Base-by-base conservation (phyloP, 345 rosid species). In the Leavenworthia alabamica region DNA sequence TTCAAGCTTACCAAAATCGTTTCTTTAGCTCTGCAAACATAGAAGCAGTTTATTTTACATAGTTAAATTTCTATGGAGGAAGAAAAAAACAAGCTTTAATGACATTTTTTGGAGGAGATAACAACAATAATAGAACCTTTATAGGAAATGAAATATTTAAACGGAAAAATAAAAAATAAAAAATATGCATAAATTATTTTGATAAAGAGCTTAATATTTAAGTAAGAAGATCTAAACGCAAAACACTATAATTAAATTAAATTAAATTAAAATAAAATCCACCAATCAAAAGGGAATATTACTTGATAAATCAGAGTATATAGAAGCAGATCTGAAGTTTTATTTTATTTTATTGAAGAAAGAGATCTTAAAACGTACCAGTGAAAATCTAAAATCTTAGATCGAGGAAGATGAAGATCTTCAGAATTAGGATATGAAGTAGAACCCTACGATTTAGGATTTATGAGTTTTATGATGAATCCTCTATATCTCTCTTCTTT, bases 271-370 rank as follows among this genome's bases (percentile, higher is more conserved):
- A 8, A 28, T 0, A 50, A 0, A 62, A 49, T 26, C 27, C 0
- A 3, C 39, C 2, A 3, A 51, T 4, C 3, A 49, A 63, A 24
- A 37, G 8, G 14, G 6, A 10, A 2, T 4, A 27, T 8, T 1
- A 41, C n/a, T n/a, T 28, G 22, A 8, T 2, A 32, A 27, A 55
- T 45, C 55, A 0, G 11, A 56, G 8, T 26, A 11, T 12, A 37
- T 5, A 54, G 41, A 62, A 63, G 65, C 47, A 63, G 69, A 70
- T 70, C 75, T 70, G 64, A 26, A 70, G 74, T n/a, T n/a, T n/a
- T n/a, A n/a, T n/a, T n/a, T n/a, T n/a, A n/a, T n/a, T n/a, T n/a
- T n/a, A n/a, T 14, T 17, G 57, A 28, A 57, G 31, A 29, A 59
- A 22, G 23, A 45, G 16, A 60, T 22, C 11, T 68, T 15, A 3